These are phyloP conservation scores for Phialophora tarda DNA, from an alignment of 2,329 filamentous ascomycete genomes.

Conservation along the genomic window DNA sequence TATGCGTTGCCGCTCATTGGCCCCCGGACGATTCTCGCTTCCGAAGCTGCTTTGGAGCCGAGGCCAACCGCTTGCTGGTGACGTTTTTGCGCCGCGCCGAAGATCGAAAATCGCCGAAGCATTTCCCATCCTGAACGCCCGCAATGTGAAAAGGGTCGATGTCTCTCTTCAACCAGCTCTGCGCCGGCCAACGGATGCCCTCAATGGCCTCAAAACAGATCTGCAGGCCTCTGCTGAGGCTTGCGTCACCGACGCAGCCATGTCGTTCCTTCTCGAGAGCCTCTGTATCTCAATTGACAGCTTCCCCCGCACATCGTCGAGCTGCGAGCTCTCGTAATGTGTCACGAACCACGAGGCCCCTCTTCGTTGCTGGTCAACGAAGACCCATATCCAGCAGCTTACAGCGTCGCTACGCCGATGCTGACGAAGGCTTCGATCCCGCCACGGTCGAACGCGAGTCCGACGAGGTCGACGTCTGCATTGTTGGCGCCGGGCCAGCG, in stretches of 20 bases:
- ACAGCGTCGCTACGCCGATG: slow-evolving; percentile 49
- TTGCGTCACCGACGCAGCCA: slow-evolving; percentile 45
- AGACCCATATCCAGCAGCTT: slow-evolving; percentile 54
- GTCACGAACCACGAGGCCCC: slow-evolving; percentile 26
- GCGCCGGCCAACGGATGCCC: slow-evolving; percentile 7
- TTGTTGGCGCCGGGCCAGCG: slow-evolving; percentile 89
- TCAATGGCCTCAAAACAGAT: slow-evolving; percentile 51
- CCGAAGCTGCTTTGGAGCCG: slow-evolving; percentile 16
- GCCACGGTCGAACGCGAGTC: slow-evolving; percentile 78
- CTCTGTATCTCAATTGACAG: slow-evolving; percentile 18
- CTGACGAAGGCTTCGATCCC: slow-evolving; percentile 66
- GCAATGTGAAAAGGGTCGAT: slow-evolving; percentile 13
- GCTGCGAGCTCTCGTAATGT: slow-evolving; percentile 9
- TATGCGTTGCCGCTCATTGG: slow-evolving; percentile 23
- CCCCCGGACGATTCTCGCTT: slow-evolving; percentile 25
- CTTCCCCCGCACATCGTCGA: slow-evolving; percentile 26
- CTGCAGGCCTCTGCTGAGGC: slow-evolving; percentile 51
- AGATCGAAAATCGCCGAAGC: slow-evolving; percentile 15
- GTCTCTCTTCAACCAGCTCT: slow-evolving; percentile 2
- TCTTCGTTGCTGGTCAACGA: slow-evolving; percentile 43
- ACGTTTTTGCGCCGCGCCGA: slow-evolving; percentile 15
- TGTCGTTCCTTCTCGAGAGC: slow-evolving; percentile 40
- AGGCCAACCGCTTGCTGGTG: slow-evolving; percentile 22
- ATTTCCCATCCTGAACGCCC: slow-evolving; percentile 6
- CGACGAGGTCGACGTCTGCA: slow-evolving; percentile 95